Evolutionary conservation across 306 rosid genomes (phyloP), one percentile per base, ranked within the genome.

Genomic region (Ochetophila trinervis): DNA sequence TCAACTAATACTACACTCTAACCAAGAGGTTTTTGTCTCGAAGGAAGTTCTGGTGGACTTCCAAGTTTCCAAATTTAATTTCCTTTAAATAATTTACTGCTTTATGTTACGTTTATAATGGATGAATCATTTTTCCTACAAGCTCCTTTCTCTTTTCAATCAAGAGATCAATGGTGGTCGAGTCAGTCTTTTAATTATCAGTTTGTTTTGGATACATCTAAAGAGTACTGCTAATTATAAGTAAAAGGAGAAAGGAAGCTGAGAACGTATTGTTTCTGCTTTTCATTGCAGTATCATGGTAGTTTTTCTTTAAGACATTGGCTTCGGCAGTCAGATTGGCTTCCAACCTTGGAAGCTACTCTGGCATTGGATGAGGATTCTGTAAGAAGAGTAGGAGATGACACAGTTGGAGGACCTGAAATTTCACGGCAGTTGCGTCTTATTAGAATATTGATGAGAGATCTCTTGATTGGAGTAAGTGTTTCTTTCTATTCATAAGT

Each of bases 241-340:
- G 45, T 40, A 40, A 10, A 40, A 40, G 45, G 8, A 9, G 22
- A 59, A 30, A 42, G 60, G 32, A 19, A 18, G 8, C n/a, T 64
- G 56, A 32, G 56, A 66, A n/a, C 18, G 30, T 7, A 14, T 63
- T 20, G 34, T 36, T 21, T 63, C 13, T 21, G 20, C 6, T 72
- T 67, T 53, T 60, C 50, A 19, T 63, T 74, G 84, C 84, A 93
- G 98, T 90, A 93, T 76, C 98, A 93, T 72, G 97, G 93, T 62
- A 93, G 98, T 81, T 93, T 93, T 83, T 93, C 98, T 79, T 81
- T 89, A 77, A 84, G 94, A 67, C 98, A 93, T 62, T 93, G 98
- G 98, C 97, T 93, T 66, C 96, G 78, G 75, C 96, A 79, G 64
- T 84, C 97, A 53, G 97, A 93, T 79, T 93, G 98, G 98, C 97